Conservation (phyloP, 1,284 basidiomycete genomes). For the Heliocybe sulcata region DNA sequence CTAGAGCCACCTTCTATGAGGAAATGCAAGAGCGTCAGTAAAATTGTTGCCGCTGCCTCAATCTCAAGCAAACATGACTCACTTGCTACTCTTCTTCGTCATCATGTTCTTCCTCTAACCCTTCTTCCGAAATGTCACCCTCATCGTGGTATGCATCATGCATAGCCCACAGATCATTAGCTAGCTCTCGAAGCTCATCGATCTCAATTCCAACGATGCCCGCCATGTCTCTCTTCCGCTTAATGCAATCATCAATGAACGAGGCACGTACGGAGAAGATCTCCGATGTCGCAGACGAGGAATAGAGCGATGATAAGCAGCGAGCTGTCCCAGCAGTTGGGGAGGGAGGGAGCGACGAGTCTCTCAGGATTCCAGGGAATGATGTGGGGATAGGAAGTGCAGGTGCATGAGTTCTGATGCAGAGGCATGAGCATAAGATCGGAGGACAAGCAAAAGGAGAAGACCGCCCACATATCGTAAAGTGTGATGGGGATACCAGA, state of each 20-base stretch:
- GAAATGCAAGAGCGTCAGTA: too few species aligned
- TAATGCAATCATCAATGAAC: conserved; percentile 18
- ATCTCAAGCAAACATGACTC: too few species aligned
- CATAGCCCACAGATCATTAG: conserved; percentile 23
- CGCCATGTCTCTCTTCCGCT: conserved; percentile 20
- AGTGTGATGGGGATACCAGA: not conserved
- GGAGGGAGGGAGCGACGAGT: not conserved
- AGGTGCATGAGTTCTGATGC: conserved; percentile 18
- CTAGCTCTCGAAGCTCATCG: conserved; percentile 24
- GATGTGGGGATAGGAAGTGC: conserved; percentile 21
- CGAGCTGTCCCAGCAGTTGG: conserved; percentile 4
- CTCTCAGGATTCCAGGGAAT: conserved; percentile 19
- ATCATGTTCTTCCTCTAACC: conserved; percentile 9
- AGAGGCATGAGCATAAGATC: not conserved
- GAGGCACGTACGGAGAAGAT: conserved; percentile 20
- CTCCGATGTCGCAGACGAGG: conserved; percentile 13
- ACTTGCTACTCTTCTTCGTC: too few species aligned
- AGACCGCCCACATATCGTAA: not conserved
- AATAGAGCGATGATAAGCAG: conserved; percentile 18
- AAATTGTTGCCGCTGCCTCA: too few species aligned
- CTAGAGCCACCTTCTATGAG: too few species aligned
- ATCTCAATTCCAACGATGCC: conserved; percentile 20
- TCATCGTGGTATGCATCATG: conserved; percentile 19
- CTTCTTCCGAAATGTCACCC: not conserved
- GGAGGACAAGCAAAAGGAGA: not conserved